Evolutionary conservation across 768 basidiomycete genomes (phyloP).

Genomic region (Tubosaeta brunneosetosa): DNA sequence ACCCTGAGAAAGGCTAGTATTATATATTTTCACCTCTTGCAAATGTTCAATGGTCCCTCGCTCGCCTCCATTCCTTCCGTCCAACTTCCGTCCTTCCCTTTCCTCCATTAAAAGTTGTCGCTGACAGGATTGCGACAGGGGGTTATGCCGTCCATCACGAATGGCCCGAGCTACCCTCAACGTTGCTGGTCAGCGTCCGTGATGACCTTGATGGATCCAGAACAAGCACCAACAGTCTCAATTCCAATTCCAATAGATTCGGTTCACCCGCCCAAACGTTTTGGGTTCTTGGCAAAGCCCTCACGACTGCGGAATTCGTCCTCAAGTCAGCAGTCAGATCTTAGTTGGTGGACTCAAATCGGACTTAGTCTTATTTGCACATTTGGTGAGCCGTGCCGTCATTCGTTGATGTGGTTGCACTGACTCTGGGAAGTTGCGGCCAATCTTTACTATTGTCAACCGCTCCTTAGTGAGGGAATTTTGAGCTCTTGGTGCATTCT

Average conservation of each 20-base stretch:
- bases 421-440: slow-evolving; percentile 36
- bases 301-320: slow-evolving; percentile 38
- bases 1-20: slow-evolving; percentile 9
- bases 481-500: neutral
- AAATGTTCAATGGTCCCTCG: neutral
- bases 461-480: slow-evolving; percentile 55
- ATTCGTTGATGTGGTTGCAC: neutral
- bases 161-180: slow-evolving; percentile 8
- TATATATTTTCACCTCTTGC: slow-evolving; percentile 5
- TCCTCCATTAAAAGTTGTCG: neutral
- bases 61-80: neutral
- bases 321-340: slow-evolving; percentile 33
- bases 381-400: slow-evolving; percentile 32
- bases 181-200: slow-evolving; percentile 15
- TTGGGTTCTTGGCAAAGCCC: slow-evolving; percentile 47
- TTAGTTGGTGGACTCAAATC: slow-evolving; percentile 38
- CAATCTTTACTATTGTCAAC: slow-evolving; percentile 82
- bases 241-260: neutral
- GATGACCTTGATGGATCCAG: slow-evolving; percentile 8
- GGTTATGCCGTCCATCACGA: slow-evolving; percentile 4
- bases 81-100: slow-evolving; percentile 16
- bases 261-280: slow-evolving; percentile 22
- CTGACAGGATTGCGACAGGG: neutral
- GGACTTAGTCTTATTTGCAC: slow-evolving; percentile 47
- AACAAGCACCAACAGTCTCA: neutral